Base-by-base conservation (phyloP, 306 rosid species). In the Glycine soja region DNA sequence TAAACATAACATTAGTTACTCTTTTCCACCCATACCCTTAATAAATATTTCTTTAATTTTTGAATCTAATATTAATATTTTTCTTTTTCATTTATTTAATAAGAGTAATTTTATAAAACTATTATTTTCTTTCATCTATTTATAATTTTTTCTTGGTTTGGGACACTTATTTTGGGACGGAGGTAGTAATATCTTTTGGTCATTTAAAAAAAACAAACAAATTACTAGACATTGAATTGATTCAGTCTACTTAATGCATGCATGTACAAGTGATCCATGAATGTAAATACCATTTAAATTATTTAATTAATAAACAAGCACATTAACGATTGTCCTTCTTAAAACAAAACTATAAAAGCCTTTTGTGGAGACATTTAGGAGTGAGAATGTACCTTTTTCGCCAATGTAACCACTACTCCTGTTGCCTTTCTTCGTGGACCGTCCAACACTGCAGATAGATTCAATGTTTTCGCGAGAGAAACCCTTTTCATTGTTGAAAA, bases 381-480 rank as follows among this genome's bases (percentile, higher is more conserved):
- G 53, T 24, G 24, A 54, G 2, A 40, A 18, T 4, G 63, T 79
- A 91, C 97, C 97, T 90, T 94, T 94, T 76, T 94, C 98, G 32
- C 98, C 98, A 5, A 94, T 94, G 86, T 90, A 94, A 24, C 95
- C 97, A 3, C 84, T 75, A 59, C 85, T 85, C 43, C 97, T 80
- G 83, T 84, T 77, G 81, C 89, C 90, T 80, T 88, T 89, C 87
- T 94, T 94, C 10, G 97, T 94, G 58, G 98, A 94, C 7, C 89
- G 79, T 57, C 97, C 98, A 47, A 94, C 87, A 52, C 98, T 87
- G 71, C 98, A 94, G 65, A 94, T 89, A 68, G 97, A 94, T 0
- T 89, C 94, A 0, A 94, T 88, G 75, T 94, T 91, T 54, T 36
- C 79, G 0, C 61, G 32, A 16, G 95, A 89, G 58, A 94, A 92